These are phyloP conservation scores for Hyphopichia pseudoburtonii DNA, from an alignment of 1,139 yeast species.

Conservation along the genomic window DNA sequence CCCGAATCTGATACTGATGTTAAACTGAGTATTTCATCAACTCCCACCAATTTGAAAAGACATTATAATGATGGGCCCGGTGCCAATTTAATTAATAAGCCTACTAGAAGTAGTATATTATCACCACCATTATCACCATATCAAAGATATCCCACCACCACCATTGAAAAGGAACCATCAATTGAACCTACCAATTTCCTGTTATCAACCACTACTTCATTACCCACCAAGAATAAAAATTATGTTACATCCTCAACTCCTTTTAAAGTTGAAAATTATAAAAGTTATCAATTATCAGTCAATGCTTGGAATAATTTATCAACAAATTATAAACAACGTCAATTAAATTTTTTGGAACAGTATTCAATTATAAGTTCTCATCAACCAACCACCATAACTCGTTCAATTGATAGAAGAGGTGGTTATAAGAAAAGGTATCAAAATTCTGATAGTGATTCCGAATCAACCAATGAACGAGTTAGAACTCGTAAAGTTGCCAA, in stretches of 20 bases:
- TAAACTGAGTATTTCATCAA: slow-evolving; percentile 3
- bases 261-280: slow-evolving; percentile 50
- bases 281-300: slow-evolving; percentile 47
- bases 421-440: slow-evolving; percentile 29
- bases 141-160: slow-evolving; percentile 25
- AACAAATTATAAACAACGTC: slow-evolving; percentile 45
- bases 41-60: slow-evolving; percentile 2
- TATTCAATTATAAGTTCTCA: slow-evolving; percentile 31
- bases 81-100: slow-evolving; percentile 1
- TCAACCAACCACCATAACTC: slow-evolving; percentile 1
- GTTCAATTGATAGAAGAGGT: slow-evolving; percentile 23
- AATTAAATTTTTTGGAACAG: slow-evolving; percentile 50
- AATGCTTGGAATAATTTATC: slow-evolving; percentile 51
- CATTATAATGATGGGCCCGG: slow-evolving; percentile 1
- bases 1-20: slow-evolving; percentile 9
- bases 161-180: slow-evolving; percentile 13
- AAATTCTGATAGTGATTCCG: slow-evolving; percentile 32
- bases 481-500: slow-evolving; percentile 59
- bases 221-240: slow-evolving; percentile 9
- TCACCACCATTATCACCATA: slow-evolving; percentile 72
- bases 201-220: slow-evolving; percentile 1
- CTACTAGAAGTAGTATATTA: slow-evolving; percentile 34
- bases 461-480: slow-evolving; percentile 43
- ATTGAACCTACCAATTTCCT: slow-evolving; percentile 17
- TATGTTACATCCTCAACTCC: slow-evolving; percentile 23